phyloP scores from a whole-genome alignment of 1,284 basidiomycete species.

The Coniophora puteana region DNA sequence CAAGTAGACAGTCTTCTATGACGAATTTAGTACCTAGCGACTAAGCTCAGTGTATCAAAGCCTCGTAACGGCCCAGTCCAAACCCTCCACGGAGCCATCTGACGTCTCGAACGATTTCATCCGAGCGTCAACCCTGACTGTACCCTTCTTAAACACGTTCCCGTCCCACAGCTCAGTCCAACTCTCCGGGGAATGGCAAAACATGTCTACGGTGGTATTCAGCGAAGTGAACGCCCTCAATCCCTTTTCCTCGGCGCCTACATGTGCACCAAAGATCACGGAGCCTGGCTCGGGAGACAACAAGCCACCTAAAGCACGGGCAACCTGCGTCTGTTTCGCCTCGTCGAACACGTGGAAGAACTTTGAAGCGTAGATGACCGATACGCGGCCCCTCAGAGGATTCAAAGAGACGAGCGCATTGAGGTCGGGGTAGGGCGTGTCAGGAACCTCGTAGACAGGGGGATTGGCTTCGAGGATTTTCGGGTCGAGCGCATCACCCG shows the following conservation, averaged over 20 bases:
- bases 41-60: no score
- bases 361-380: slow-evolving; percentile 33
- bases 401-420: slow-evolving; percentile 32
- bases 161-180: slow-evolving; percentile 21
- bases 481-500: slow-evolving; percentile 27
- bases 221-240: slow-evolving; percentile 2
- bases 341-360: slow-evolving; percentile 45
- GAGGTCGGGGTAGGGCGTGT: no score
- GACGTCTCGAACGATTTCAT: no score
- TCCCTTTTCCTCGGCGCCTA: slow-evolving; percentile 10
- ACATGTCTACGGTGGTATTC: slow-evolving; percentile 10
- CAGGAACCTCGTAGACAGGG: no score
- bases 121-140: no score
- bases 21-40: no score
- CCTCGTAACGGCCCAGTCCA: no score
- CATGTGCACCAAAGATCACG: slow-evolving; percentile 33
- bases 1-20: no score
- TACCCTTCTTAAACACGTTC: no score
- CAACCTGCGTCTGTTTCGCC: slow-evolving; percentile 30
- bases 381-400: slow-evolving; percentile 32
- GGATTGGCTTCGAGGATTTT: slow-evolving; percentile 18
- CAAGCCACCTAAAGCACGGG: slow-evolving; percentile 29
- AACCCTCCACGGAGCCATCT: no score
- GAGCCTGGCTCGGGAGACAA: slow-evolving; percentile 34
- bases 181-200: slow-evolving; percentile 17